A percentile compares a stretch with the other conserved stretches of the same genome.
Evolutionary conservation across 2,329 filamentous ascomycete genomes (phyloP).

Genomic region (Macrophomina phaseolina): DNA sequence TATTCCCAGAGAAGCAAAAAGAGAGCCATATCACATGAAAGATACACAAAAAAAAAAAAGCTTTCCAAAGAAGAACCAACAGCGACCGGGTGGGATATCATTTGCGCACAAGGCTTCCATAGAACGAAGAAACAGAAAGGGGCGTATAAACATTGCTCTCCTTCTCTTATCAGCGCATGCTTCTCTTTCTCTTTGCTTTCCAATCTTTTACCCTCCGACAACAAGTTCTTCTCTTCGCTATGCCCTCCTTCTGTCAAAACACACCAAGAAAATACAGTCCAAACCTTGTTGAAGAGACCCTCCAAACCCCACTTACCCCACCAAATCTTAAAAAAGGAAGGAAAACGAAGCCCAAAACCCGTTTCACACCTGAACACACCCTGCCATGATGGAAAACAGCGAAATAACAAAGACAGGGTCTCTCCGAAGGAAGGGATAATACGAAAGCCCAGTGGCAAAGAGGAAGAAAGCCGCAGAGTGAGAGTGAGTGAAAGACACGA

Average conservation of each 20-base stretch:
- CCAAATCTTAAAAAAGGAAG: too few species aligned
- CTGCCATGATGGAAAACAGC: slow-evolving; percentile 11
- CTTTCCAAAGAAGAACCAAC: slow-evolving; percentile 20
- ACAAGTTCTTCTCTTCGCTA: slow-evolving; percentile 33
- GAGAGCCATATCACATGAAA: slow-evolving; percentile 17
- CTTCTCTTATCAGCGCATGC: slow-evolving; percentile 33
- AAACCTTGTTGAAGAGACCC: slow-evolving; percentile 30
- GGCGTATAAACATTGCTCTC: slow-evolving; percentile 34
- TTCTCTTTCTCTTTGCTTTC: slow-evolving; percentile 39
- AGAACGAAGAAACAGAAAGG: slow-evolving; percentile 26
- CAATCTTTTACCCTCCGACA: slow-evolving; percentile 27
- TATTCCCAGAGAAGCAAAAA: not conserved
- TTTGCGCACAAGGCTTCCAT: slow-evolving; percentile 14
- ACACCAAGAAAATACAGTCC: too few species aligned
- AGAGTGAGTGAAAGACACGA: slow-evolving; percentile 31
- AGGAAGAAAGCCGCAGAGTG: slow-evolving; percentile 2
- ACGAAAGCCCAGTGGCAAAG: not conserved
- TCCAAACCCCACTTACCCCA: too few species aligned
- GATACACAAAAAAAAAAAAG: slow-evolving; percentile 17
- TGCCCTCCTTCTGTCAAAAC: too few species aligned
- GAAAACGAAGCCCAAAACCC: too few species aligned
- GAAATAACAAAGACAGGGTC: slow-evolving; percentile 22
- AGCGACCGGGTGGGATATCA: slow-evolving; percentile 21
- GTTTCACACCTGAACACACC: slow-evolving; percentile 27
- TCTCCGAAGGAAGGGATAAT: slow-evolving; percentile 19